Base-by-base conservation (phyloP, 73 alveolate genomes). In the Symbiodinium pilosum region DNA sequence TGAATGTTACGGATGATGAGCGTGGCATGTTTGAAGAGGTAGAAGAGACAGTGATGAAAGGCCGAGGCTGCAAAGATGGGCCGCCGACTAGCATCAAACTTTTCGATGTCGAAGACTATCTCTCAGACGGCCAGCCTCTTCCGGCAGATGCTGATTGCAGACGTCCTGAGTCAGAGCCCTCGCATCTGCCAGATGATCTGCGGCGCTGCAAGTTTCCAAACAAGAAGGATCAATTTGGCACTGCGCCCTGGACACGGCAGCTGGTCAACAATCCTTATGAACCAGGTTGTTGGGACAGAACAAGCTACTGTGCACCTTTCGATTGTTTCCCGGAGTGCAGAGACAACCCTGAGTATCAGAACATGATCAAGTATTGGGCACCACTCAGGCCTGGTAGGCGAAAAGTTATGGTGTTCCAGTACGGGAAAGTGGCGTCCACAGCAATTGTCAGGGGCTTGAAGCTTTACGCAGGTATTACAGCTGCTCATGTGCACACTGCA, bases 391-490 rank as follows among this genome's bases (percentile, higher is more conserved):
- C 88, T 38, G 88, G 88, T 28, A 32, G n/a, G 12, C 38, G 52
- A 21, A 81, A 34, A 36, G 51, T 81, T 54, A 81, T 81, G 88
- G 88, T 81, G 21, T 81, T 81, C 88, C 59, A 81, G 56, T 81
- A 34, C 88, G 88, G 88, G 24, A 81, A 81, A 32, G 88, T 81
- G 38, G 88, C 88, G 38, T 81, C 88, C 44, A 34, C 88, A 11
- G 44, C 88, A 6, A 38, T 81, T 54, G 88, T 81, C 38, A 34
- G 38, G 52, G 88, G 88, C 52, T 32, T 81, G 52, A 81, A 81
- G 56, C 54, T 81, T 12, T 40, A n/a, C 28, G 38, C 88, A 36
- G 36, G 28, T 18, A 11, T 77, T 28, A 41, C 87, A 0, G 6
- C 87, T 1, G 87, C 54, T 1, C 43, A 77, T 28, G 69, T 52